Base-by-base conservation (phyloP, 208 protist genomes). In the Crithidia fasciculata region DNA sequence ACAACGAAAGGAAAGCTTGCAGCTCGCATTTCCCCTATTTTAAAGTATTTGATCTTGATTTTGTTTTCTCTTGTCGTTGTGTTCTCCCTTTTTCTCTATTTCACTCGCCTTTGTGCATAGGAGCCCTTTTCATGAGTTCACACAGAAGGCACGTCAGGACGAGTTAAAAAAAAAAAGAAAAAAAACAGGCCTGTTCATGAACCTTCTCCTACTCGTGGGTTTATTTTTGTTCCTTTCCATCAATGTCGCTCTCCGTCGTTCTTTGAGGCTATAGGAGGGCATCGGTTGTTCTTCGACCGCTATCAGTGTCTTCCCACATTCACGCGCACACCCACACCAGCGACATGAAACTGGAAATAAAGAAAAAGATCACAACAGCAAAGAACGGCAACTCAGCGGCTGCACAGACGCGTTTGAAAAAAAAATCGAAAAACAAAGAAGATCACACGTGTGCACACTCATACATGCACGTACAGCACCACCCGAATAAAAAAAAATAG, bases 381-480 rank as follows among this genome's bases (percentile, higher is more conserved):
- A 55, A 68, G 43, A 50, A 69, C 28, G 16, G 55, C 47, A 62
- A 52, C 47, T 62, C 47, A 71, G 54, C 52, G 41, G 39, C n/a
- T 39, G 53, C 19, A 69, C 40, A 54, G 36, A 28, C 28, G 28
- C 28, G 28, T 28, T 28, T 28, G 28, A 28, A 28, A 28, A 28
- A 28, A 28, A 28, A 28, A 28, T 28, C 28, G 28, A 28, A 28
- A 28, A 28, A 28, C 28, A 28, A 28, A 28, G 28, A 28, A 28
- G 28, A 28, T 28, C 28, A 66, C 19, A n/a, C 60, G 47, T 41
- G 18, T 39, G 18, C 44, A n/a, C 54, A 55, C 41, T 68, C 62
- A 44, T 13, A 16, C 13, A 37, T 36, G 39, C 61, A 16, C 13
- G 36, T 47, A 47, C 40, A 50, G 7, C 13, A 36, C 8, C 6